Base-by-base conservation (phyloP, 1,284 basidiomycete genomes). In the Rhodotorula sp. region DNA sequence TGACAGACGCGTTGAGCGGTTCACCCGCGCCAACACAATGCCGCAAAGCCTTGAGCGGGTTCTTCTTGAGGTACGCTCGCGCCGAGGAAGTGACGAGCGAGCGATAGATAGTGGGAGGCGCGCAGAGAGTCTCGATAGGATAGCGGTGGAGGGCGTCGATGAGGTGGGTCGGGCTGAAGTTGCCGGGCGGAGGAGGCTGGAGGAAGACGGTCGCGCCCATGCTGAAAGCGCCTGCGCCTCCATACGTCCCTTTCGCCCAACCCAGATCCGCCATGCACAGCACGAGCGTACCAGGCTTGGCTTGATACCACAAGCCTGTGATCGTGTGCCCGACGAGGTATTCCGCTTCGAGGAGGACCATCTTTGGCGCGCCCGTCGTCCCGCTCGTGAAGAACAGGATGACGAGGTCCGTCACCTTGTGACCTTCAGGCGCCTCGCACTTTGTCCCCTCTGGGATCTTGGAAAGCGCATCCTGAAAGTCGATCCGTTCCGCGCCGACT, bases 21-120 rank as follows among this genome's bases (percentile, higher is more conserved):
- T 75, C 74, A 27, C 74, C 74, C 1, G 67, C 74, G 22, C 70
- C 62, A 22, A 70, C 67, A 56, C 66, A 69, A 44, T 75, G 72
- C 8, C 52, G 48, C 22, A 75, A 52, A 2, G 36, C 48, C 24
- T 61, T 66, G 10, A 66, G 62, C 27, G 65, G 69, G 46, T 64
- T n/a, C 7, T 19, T 5, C 24, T 34, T 19, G 30, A 65, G 32
- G 51, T 64, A 67, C 9, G 46, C 39, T 6, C 65, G 54, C 10
- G 68, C 63, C 0, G 62, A 34, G 0, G 66, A 34, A 19, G 70
- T 60, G 36, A 68, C 62, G 11, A 75, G 65, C 2, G 62, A 57
- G 49, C 74, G 72, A 46, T 75, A 75, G 55, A 71, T 69, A 0
- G 74, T 75, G 11, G 74, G 74, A 29, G 74, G 74, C 10, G 63